phyloP scores from a whole-genome alignment of 306 rosid genomes.

The Crataegus laevigata region DNA sequence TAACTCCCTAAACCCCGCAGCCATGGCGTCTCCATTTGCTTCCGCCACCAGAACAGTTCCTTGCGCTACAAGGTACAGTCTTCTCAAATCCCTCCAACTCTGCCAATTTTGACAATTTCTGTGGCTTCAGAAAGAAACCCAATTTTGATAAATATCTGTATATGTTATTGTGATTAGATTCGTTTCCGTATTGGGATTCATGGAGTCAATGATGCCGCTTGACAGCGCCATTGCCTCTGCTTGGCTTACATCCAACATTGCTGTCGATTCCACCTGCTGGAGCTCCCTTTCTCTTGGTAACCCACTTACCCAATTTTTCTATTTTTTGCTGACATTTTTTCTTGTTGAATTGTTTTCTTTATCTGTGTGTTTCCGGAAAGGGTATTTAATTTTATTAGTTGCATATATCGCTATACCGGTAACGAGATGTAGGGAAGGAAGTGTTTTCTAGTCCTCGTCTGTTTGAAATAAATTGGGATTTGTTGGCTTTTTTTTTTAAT shows the following conservation, averaged over 20 bases:
- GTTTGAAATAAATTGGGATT: not conserved
- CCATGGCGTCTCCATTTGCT: slow-evolving; percentile 29
- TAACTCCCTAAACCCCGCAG: slow-evolving; percentile 21
- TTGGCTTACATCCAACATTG: slow-evolving; percentile 74
- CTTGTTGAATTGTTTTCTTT: not conserved
- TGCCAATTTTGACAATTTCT: too few relatives aligned
- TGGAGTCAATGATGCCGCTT: slow-evolving; percentile 80
- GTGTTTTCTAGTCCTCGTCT: not conserved
- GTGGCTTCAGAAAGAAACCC: too few relatives aligned
- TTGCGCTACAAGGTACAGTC: slow-evolving; percentile 47
- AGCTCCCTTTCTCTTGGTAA: slow-evolving; percentile 84
- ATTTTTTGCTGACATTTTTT: not conserved
- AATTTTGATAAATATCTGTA: too few relatives aligned
- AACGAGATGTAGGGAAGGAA: not conserved
- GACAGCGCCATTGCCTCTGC: slow-evolving; percentile 79
- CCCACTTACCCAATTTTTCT: not conserved
- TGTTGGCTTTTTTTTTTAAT: not conserved
- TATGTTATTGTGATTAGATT: slow-evolving; percentile 30
- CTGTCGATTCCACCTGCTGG: slow-evolving; percentile 73
- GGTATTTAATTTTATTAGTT: not conserved
- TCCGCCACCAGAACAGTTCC: slow-evolving; percentile 30
- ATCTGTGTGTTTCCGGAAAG: not conserved
- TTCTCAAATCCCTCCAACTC: not conserved
- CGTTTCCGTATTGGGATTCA: slow-evolving; percentile 47
- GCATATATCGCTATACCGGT: not conserved